Evolutionary conservation across 495 filamentous ascomycete genomes (phyloP), one percentile per base, ranked within the genome.

Genomic region (Penicillium psychrofluorescens): DNA sequence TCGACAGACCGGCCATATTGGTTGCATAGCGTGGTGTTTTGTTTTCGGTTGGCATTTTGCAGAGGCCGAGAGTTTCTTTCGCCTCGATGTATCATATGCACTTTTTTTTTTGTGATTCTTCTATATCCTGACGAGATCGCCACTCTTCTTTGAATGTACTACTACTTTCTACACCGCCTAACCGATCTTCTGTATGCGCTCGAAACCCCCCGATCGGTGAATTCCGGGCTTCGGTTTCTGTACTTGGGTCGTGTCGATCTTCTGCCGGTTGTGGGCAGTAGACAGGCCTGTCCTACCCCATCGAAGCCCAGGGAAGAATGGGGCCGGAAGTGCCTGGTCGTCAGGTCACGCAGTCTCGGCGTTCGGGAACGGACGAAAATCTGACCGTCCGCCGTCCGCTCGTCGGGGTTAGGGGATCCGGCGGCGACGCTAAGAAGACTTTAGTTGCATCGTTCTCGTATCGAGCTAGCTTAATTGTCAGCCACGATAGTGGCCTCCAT

Each of bases 1-100:
- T 22, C 22, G 22, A 4, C 49, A 56, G 45, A 56, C 27, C 35
- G 50, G 47, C 40, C 34, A 33, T 52, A 54, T 63, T 62, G 54
- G 56, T 56, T 62, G 61, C 64, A 71, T 71, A 71, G 67, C 67
- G 63, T 66, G 67, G 67, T 62, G 67, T 68, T 60, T 22, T 22
- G 22, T 22, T 22, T 22, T 22, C 65, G 58, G 57, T 61, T 56
- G 53, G 48, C 49, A 55, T 63, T 67, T 46, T 46, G 46, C 44
- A 44, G 32, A 43, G 33, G 33, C 22, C 27, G 30, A 32, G 29
- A 9, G 28, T 13, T 46, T 27, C 9, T 31, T 39, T 35, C 31
- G 43, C 29, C 46, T 51, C 37, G 39, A 41, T 58, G 55, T 61
- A 59, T 46, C 55, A 50, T 54, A 58, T 49, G 38, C 45, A 44